A percentile compares a stretch with the other conserved stretches of the same genome.
Evolutionary conservation across 2,329 filamentous ascomycete genomes (phyloP).

Genomic region (Aaosphaeria arxii): DNA sequence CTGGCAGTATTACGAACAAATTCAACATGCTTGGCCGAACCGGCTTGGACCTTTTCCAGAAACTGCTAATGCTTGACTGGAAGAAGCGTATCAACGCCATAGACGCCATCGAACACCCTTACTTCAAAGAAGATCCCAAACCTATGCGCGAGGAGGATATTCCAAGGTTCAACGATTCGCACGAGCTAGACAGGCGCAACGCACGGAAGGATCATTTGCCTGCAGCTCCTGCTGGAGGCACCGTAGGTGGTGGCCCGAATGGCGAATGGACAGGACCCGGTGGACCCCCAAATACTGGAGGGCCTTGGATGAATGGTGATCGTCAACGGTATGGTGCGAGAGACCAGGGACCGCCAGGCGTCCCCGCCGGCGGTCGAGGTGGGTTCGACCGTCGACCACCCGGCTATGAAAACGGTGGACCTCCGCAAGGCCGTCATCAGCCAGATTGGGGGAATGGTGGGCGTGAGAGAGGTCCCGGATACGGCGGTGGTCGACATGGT

Average conservation of each 20-base stretch:
- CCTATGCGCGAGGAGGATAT: constrained; percentile 82
- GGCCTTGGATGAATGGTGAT: constrained; percentile 33
- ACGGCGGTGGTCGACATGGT: constrained; percentile 10
- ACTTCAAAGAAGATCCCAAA: constrained; percentile 76
- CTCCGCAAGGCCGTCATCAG: constrained; percentile 28
- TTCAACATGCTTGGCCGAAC: constrained; percentile 73
- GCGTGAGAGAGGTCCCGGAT: constrained; percentile 1
- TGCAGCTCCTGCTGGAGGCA: constrained; percentile 87
- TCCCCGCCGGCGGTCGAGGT: constrained; percentile 15
- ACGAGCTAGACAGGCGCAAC: constrained; percentile 92
- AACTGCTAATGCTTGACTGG: constrained; percentile 88
- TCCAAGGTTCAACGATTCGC: constrained; percentile 89
- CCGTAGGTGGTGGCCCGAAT: constrained; percentile 70
- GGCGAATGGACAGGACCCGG: constrained; percentile 56
- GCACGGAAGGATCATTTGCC: constrained; percentile 82
- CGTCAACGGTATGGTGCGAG: constrained; percentile 30
- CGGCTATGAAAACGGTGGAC: constrained; percentile 30
- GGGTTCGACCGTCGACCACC: constrained; percentile 26
- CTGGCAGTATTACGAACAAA: constrained; percentile 65
- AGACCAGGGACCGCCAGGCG: constrained; percentile 41
- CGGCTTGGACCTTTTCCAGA: constrained; percentile 75
- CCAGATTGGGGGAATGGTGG: constrained; percentile 33
- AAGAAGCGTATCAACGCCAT: constrained; percentile 84
- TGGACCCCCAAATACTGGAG: constrained; percentile 24
- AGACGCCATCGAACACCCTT: constrained; percentile 87